Evolutionary conservation across 306 rosid genomes (phyloP).

Genomic region (Parietaria judaica): DNA sequence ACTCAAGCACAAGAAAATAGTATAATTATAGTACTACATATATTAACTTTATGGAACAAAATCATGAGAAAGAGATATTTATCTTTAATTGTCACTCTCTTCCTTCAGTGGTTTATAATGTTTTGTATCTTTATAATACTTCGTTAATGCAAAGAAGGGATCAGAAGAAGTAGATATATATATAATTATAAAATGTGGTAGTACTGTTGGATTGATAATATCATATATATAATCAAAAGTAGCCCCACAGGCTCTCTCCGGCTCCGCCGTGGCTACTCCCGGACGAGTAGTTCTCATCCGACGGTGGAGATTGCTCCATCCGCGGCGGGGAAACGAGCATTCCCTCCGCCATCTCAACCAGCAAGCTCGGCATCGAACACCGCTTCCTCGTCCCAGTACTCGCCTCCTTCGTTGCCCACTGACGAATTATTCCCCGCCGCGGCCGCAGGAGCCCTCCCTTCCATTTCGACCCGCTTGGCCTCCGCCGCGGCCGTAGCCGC

Average conservation of each 20-base stretch:
- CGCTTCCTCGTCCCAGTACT: constrained; percentile 75
- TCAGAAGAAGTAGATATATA: not conserved
- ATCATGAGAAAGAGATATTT: constrained; percentile 1
- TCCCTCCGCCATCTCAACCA: constrained; percentile 86
- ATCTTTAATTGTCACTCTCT: not conserved
- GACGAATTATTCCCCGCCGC: not conserved
- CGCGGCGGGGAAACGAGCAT: constrained; percentile 88
- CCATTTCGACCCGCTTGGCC: not conserved
- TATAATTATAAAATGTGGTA: too few species aligned
- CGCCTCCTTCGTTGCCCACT: constrained; percentile 8
- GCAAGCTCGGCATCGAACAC: constrained; percentile 78
- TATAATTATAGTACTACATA: not conserved
- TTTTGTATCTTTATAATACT: too few species aligned
- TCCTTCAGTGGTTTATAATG: not conserved
- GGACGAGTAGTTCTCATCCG: constrained; percentile 27
- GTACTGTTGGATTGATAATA: not conserved
- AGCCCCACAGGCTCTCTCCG: constrained; percentile 60
- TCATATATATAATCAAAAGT: constrained; percentile 20
- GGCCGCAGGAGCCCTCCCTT: not conserved
- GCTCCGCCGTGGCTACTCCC: constrained; percentile 25
- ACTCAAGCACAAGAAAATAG: not conserved
- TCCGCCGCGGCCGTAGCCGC: constrained; percentile 63
- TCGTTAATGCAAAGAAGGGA: not conserved
- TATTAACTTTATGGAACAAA: constrained; percentile 2
- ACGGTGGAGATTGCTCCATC: constrained; percentile 30